Conservation (phyloP, 164 flowering plant genomes). For the Taxillus chinensis region DNA sequence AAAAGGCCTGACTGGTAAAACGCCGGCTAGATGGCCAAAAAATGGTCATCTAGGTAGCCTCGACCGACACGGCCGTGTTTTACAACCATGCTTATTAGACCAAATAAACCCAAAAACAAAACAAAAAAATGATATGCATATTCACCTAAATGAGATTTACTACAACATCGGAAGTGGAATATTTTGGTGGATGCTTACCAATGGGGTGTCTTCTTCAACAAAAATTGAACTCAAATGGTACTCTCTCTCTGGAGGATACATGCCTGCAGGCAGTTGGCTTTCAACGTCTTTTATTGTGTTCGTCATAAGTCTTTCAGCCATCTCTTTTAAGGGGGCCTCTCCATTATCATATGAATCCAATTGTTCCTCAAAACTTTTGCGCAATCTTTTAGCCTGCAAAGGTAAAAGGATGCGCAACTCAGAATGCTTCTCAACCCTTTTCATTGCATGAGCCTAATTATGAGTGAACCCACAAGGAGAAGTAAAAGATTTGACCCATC, state of each 20-base stretch:
- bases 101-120: not conserved
- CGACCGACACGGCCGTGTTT: too few relatives aligned
- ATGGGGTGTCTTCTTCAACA: slow-evolving; percentile 26
- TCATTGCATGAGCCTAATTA: too few relatives aligned
- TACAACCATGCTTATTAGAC: not conserved
- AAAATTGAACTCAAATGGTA: slow-evolving; percentile 39
- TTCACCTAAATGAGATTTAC: not conserved
- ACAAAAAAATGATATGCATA: too few relatives aligned
- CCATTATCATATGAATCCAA: slow-evolving; percentile 16
- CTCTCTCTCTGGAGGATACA: slow-evolving; percentile 32
- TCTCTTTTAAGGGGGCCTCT: slow-evolving; percentile 26
- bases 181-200: slow-evolving; percentile 14
- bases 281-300: slow-evolving; percentile 33
- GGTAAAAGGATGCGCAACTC: too few relatives aligned
- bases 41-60: too few relatives aligned
- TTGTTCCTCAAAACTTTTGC: slow-evolving; percentile 25
- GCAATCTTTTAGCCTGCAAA: slow-evolving; percentile 37
- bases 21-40: too few relatives aligned
- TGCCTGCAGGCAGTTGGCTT: slow-evolving; percentile 21
- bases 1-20: too few relatives aligned
- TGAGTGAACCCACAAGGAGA: too few relatives aligned
- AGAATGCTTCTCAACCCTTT: too few relatives aligned
- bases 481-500: not conserved
- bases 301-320: slow-evolving; percentile 38
- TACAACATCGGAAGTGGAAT: not conserved